Conservation (phyloP, 129 eudicot genomes). For the Ambrosia artemisiifolia region DNA sequence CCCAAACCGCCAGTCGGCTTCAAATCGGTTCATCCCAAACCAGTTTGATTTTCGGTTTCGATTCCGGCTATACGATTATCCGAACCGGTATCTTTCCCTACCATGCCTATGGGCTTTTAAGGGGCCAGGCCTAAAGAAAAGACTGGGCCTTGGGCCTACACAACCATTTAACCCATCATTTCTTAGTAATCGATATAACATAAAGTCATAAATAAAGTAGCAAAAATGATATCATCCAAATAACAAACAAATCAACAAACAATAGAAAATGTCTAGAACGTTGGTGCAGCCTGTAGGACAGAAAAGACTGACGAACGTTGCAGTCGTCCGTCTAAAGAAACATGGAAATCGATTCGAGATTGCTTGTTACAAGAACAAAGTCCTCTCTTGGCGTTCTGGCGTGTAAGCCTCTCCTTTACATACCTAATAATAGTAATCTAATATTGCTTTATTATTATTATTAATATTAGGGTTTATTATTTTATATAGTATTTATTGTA, state of each 20-base stretch:
- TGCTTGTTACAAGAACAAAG: constrained; percentile 97
- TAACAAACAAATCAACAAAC: background rate
- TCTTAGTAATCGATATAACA: background rate
- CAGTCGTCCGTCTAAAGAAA: constrained; percentile 89
- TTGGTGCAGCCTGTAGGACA: constrained; percentile 93
- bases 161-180: too few relatives aligned
- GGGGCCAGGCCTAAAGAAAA: too few relatives aligned
- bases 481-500: background rate
- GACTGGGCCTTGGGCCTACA: too few relatives aligned
- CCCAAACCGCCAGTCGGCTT: too few relatives aligned
- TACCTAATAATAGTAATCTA: background rate
- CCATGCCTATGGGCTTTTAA: too few relatives aligned
- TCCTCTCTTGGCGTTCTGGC: constrained; percentile 95
- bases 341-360: constrained; percentile 88
- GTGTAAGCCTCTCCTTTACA: constrained; percentile 38
- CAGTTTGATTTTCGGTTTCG: too few relatives aligned
- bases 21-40: too few relatives aligned
- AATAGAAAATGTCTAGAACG: constrained; percentile 58
- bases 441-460: background rate
- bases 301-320: constrained; percentile 87
- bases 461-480: background rate
- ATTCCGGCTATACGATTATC: too few relatives aligned
- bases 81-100: too few relatives aligned
- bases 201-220: background rate
- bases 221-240: background rate